Evolutionary conservation across 1,139 yeast genomes (phyloP).

Genomic region (Geotrichum citri-aurantii): DNA sequence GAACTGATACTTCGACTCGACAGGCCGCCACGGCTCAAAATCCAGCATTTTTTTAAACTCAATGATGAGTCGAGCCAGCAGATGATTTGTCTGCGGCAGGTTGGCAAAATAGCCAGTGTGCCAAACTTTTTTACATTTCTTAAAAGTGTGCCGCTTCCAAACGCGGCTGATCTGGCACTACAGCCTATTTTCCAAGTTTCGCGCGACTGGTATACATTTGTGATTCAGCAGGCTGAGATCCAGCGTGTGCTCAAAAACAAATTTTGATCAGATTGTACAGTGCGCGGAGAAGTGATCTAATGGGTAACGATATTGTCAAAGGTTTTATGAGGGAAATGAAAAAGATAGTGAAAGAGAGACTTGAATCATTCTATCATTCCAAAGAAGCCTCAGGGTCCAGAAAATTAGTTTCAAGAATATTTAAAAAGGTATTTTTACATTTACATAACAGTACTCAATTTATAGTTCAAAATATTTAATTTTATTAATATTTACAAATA

Average conservation of each 20-base stretch:
- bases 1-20: background rate
- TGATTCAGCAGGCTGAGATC: conserved; percentile 8
- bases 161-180: background rate
- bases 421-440: no score
- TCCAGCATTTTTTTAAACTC: conserved; percentile 9
- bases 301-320: no score
- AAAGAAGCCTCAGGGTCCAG: no score
- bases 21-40: background rate
- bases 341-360: no score
- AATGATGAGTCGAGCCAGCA: conserved; percentile 7
- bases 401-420: no score
- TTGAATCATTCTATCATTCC: no score
- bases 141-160: conserved; percentile 1
- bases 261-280: no score
- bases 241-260: background rate
- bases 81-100: conserved; percentile 6
- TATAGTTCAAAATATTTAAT: no score
- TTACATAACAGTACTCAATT: no score
- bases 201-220: conserved; percentile 10
- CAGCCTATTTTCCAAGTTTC: background rate
- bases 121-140: conserved; percentile 3
- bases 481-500: no score
- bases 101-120: conserved; percentile 8
- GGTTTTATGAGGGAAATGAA: no score
- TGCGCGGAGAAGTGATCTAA: no score